phyloP scores from a whole-genome alignment of 2,329 filamentous ascomycete species.

The Paecilomyces fulvus region DNA sequence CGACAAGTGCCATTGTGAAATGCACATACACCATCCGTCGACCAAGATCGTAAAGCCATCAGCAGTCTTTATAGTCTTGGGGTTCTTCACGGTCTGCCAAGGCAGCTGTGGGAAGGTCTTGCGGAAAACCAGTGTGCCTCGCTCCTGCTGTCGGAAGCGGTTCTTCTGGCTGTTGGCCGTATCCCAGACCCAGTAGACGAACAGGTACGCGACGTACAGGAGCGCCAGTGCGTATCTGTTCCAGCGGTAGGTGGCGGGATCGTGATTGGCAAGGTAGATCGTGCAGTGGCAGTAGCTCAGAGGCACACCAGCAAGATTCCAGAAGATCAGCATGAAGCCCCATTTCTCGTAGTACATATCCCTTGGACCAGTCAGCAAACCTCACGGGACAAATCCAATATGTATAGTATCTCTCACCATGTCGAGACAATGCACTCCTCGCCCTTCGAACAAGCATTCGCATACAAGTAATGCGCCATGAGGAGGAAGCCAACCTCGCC shows the following conservation, averaged over 20 bases:
- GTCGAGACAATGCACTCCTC: conserved; percentile 85
- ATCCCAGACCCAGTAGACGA: conserved; percentile 87
- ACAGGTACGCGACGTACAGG: conserved; percentile 65
- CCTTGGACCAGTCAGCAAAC: conserved; percentile 32
- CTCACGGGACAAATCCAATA: conserved; percentile 4
- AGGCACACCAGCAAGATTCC: conserved; percentile 87
- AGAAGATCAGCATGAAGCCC: conserved; percentile 97
- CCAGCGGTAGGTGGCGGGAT: conserved; percentile 69
- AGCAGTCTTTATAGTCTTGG: conserved; percentile 64
- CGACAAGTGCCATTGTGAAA: not conserved
- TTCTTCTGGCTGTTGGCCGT: conserved; percentile 92
- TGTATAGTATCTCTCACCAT: conserved; percentile 45
- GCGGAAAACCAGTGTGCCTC: conserved; percentile 59
- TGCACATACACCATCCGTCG: conserved; percentile 68
- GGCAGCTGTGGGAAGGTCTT: conserved; percentile 85
- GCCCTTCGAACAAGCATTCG: conserved; percentile 84
- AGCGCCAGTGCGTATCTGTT: conserved; percentile 57
- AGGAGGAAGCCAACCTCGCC: conserved; percentile 77
- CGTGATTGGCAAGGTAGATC: conserved; percentile 77
- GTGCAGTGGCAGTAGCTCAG: conserved; percentile 91
- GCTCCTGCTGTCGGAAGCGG: conserved; percentile 73
- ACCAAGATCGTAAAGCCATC: conserved; percentile 69
- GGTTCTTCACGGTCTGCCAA: conserved; percentile 75
- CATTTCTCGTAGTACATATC: conserved; percentile 97
- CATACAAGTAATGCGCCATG: conserved; percentile 86